These are phyloP conservation scores for Phialophora verrucosa DNA, from an alignment of 2,329 filamentous ascomycete species.

Conservation along the genomic window DNA sequence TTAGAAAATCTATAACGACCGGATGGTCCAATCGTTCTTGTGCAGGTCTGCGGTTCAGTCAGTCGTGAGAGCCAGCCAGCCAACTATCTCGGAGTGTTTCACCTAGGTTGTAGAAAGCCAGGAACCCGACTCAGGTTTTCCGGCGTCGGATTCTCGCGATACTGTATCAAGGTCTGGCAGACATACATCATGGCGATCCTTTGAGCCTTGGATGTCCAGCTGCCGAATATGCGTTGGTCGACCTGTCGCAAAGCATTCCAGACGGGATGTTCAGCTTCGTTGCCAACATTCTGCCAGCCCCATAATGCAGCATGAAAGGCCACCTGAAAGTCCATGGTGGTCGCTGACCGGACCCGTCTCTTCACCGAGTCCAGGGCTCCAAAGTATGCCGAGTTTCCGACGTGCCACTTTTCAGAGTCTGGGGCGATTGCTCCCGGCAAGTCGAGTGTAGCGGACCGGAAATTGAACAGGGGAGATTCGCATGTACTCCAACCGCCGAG, in stretches of 20 bases:
- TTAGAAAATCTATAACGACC: conserved; percentile 35
- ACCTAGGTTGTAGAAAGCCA: conserved; percentile 29
- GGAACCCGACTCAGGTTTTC: conserved; percentile 34
- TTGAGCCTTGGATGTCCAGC: conserved; percentile 34
- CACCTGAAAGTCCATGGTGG: conserved; percentile 28
- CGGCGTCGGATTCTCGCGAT: conserved; percentile 31
- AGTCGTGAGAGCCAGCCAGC: background rate
- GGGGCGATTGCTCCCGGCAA: conserved; percentile 18
- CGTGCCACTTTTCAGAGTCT: conserved; percentile 35
- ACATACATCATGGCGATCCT: conserved; percentile 37
- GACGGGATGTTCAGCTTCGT: conserved; percentile 32
- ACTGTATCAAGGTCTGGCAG: conserved; percentile 34
- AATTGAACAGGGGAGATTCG: conserved; percentile 21
- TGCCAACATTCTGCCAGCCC: conserved; percentile 35
- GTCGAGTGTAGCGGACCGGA: too few relatives aligned
- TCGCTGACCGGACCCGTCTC: conserved; percentile 10
- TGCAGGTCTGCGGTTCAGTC: conserved; percentile 20
- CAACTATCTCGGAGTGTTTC: background rate
- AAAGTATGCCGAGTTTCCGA: conserved; percentile 34
- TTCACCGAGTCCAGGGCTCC: conserved; percentile 21
- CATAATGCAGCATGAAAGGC: conserved; percentile 32
- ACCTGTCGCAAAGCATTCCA: conserved; percentile 32
- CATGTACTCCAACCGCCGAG: conserved; percentile 12
- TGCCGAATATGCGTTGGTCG: conserved; percentile 36
- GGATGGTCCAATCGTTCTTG: conserved; percentile 35